Percentiles rank a stretch among this genome's conserved stretches.
Conservation (phyloP, 768 basidiomycete species). For the Hygrophorus pudorinus region DNA sequence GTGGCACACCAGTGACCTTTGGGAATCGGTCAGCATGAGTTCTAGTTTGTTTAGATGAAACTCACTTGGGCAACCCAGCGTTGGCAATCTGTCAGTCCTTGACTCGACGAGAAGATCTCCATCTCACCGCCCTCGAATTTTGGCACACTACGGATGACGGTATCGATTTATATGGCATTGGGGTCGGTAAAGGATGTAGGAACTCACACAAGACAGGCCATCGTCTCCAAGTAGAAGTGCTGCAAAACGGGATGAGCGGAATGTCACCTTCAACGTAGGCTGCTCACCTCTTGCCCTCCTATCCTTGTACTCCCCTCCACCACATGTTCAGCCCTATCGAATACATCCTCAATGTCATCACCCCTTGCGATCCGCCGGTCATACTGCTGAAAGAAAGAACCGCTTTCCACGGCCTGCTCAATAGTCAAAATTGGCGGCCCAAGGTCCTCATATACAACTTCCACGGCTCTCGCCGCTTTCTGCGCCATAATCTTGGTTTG, state of each 20-base stretch:
- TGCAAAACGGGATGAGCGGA: slow-evolving; percentile 2
- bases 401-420: slow-evolving; percentile 10
- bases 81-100: slow-evolving; percentile 9
- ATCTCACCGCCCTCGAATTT: slow-evolving; percentile 13
- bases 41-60: not conserved
- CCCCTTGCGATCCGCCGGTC: slow-evolving; percentile 11
- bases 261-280: not conserved
- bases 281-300: slow-evolving; percentile 9
- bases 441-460: slow-evolving; percentile 12
- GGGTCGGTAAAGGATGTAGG: not conserved
- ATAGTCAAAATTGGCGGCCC: slow-evolving; percentile 11
- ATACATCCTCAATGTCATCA: slow-evolving; percentile 7
- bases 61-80: slow-evolving; percentile 7
- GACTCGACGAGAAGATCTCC: slow-evolving; percentile 13
- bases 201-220: slow-evolving; percentile 10
- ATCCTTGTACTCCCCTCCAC: slow-evolving; percentile 11
- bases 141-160: slow-evolving; percentile 8
- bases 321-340: slow-evolving; percentile 10
- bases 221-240: slow-evolving; percentile 13
- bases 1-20: slow-evolving; percentile 9
- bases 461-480: slow-evolving; percentile 13
- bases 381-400: slow-evolving; percentile 12
- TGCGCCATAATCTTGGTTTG: slow-evolving; percentile 13
- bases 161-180: not conserved
- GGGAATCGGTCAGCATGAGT: not conserved